Evolutionary conservation across 108 stramenopile species (phyloP).

Genomic region (Halocafeteria seosinensis): DNA sequence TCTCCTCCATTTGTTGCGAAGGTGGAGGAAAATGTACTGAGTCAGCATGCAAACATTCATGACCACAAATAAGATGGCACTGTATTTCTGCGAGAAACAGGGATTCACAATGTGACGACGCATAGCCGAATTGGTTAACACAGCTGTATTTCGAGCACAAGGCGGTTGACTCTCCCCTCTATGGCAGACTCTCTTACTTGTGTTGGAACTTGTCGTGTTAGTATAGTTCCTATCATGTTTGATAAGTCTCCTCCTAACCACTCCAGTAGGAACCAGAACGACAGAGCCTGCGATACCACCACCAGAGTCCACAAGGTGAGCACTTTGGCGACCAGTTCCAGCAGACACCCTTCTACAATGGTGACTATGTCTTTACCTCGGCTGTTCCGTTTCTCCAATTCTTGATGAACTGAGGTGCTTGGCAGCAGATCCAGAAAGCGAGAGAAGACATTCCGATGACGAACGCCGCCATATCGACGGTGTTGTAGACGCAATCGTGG

Average conservation of each 20-base stretch:
- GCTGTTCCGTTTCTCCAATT: not conserved
- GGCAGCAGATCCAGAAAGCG: conserved; percentile 12
- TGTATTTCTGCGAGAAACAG: not conserved
- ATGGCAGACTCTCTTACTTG: too few species aligned
- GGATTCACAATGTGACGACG: too few species aligned
- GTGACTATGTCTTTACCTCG: too few species aligned
- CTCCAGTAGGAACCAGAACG: conserved; percentile 11
- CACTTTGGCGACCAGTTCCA: too few species aligned
- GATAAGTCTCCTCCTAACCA: conserved; percentile 10
- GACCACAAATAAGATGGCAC: not conserved
- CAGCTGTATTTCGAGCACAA: too few species aligned
- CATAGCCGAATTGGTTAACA: too few species aligned
- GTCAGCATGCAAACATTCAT: not conserved
- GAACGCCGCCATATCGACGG: conserved; percentile 4
- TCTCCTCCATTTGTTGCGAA: too few species aligned
- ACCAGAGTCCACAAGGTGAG: too few species aligned
- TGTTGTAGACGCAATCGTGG: conserved; percentile 5
- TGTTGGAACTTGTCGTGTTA: conserved; percentile 6
- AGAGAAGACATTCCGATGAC: conserved; percentile 2
- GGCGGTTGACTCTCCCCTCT: too few species aligned
- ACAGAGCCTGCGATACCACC: too few species aligned
- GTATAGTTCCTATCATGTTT: conserved; percentile 4
- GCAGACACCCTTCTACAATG: too few species aligned
- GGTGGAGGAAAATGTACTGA: conserved; percentile 4
- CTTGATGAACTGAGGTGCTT: conserved; percentile 13